Percentiles rank a stretch among this genome's conserved stretches.
Evolutionary conservation across 1,139 yeast genomes (phyloP).

Genomic region (Kodamaea sp.): DNA sequence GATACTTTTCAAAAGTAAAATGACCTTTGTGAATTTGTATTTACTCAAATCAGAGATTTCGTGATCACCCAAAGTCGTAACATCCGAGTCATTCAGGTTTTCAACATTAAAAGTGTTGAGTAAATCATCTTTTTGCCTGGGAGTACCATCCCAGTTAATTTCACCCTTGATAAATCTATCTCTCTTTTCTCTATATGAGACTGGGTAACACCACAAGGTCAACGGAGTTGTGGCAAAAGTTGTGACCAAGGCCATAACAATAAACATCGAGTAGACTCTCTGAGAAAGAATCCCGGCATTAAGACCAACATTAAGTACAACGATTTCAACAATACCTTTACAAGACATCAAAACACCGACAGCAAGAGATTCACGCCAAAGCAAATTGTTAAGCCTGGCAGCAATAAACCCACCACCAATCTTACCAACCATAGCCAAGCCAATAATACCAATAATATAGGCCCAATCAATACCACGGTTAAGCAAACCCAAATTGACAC

Average conservation of each 20-base stretch:
- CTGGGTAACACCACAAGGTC: slow-evolving; percentile 58
- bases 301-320: slow-evolving; percentile 70
- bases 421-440: slow-evolving; percentile 64
- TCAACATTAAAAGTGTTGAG: slow-evolving; percentile 2
- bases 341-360: slow-evolving; percentile 86
- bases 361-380: slow-evolving; percentile 68
- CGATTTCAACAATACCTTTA: slow-evolving; percentile 81
- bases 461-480: slow-evolving; percentile 73
- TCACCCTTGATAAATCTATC: slow-evolving; percentile 38
- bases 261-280: slow-evolving; percentile 72
- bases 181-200: slow-evolving; percentile 53
- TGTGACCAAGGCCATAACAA: slow-evolving; percentile 73
- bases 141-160: slow-evolving; percentile 38
- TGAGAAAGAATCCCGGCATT: slow-evolving; percentile 62
- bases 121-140: slow-evolving; percentile 2
- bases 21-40: slow-evolving; percentile 22
- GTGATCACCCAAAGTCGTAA: slow-evolving; percentile 9
- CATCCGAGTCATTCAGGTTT: slow-evolving; percentile 4
- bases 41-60: slow-evolving; percentile 16
- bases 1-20: slow-evolving; percentile 28
- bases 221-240: slow-evolving; percentile 76
- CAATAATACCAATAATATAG: slow-evolving; percentile 62
- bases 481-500: slow-evolving; percentile 60
- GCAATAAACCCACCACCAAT: slow-evolving; percentile 62
- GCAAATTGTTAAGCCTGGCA: slow-evolving; percentile 56